These are phyloP conservation scores for Lachnellula subtilissima DNA, from an alignment of 2,329 filamentous ascomycete genomes.

Conservation along the genomic window DNA sequence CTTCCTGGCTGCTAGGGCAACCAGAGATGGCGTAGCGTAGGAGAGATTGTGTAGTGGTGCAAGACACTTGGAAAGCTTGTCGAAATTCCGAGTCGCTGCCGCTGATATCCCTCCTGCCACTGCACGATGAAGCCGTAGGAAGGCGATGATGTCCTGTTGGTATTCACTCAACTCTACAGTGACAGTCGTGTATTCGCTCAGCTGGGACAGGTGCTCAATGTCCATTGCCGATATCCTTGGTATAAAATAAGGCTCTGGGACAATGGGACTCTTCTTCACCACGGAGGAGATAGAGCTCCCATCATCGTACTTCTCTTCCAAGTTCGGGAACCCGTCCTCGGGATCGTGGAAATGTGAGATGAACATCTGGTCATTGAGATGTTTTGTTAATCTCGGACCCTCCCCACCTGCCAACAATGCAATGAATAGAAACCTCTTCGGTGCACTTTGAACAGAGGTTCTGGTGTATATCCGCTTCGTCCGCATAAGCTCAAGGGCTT, in stretches of 20 bases:
- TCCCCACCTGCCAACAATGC: constrained; percentile 58
- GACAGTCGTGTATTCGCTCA: constrained; percentile 54
- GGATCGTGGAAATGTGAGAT: constrained; percentile 80
- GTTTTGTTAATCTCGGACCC: constrained; percentile 45
- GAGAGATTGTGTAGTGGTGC: constrained; percentile 76
- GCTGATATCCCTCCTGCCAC: constrained; percentile 75
- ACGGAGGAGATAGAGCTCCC: constrained; percentile 29
- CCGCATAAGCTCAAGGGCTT: constrained; percentile 72
- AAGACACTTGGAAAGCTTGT: constrained; percentile 59
- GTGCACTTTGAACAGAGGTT: constrained; percentile 67
- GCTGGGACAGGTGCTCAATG: constrained; percentile 36
- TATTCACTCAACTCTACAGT: constrained; percentile 79
- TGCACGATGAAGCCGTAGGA: constrained; percentile 81
- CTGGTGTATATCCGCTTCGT: constrained; percentile 73
- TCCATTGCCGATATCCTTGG: constrained; percentile 27
- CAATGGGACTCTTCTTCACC: constrained; percentile 26
- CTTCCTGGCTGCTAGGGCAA: constrained; percentile 77
- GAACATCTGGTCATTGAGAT: constrained; percentile 78
- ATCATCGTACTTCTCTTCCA: constrained; percentile 55
- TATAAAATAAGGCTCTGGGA: constrained; percentile 9
- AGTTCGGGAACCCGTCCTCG: constrained; percentile 66
- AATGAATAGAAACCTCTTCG: constrained; percentile 74
- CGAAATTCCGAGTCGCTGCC: constrained; percentile 72
- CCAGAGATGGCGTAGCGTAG: constrained; percentile 79
- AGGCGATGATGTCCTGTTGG: constrained; percentile 80